A percentile compares a stretch with the other conserved stretches of the same genome.
phyloP scores from a whole-genome alignment of 768 basidiomycete species.

The Pulveroboletus frians region DNA sequence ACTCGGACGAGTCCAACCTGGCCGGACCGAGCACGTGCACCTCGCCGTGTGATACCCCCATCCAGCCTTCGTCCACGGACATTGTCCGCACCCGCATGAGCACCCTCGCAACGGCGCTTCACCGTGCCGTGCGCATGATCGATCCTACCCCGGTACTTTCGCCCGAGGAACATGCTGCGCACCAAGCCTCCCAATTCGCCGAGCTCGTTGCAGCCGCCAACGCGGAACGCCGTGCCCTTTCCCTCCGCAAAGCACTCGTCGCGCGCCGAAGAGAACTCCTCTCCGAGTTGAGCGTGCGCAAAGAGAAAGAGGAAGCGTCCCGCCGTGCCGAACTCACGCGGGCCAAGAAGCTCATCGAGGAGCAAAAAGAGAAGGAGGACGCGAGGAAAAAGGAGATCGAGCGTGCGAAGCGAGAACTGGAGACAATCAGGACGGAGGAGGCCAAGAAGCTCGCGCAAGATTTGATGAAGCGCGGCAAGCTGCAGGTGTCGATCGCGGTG shows the following conservation, averaged over 20 bases:
- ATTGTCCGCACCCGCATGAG: conserved; percentile 76
- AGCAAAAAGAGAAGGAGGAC: conserved; percentile 57
- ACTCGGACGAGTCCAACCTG: conserved; percentile 32
- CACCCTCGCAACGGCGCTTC: conserved; percentile 66
- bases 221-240: conserved; percentile 71
- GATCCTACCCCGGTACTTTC: conserved; percentile 38
- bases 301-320: conserved; percentile 85
- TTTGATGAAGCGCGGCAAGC: conserved; percentile 71
- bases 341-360: conserved; percentile 67
- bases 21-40: conserved; percentile 14
- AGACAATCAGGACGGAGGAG: conserved; percentile 57
- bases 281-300: conserved; percentile 75
- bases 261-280: conserved; percentile 81
- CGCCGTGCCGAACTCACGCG: conserved; percentile 64
- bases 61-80: conserved; percentile 70
- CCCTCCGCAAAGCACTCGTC: conserved; percentile 72
- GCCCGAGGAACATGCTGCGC: conserved; percentile 37
- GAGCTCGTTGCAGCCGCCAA: conserved; percentile 60
- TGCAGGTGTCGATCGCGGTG: conserved; percentile 69
- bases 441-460: conserved; percentile 84
- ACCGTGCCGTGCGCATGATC: conserved; percentile 60
- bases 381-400: conserved; percentile 66
- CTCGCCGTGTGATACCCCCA: conserved; percentile 37
- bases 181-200: conserved; percentile 52
- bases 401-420: conserved; percentile 63